A percentile compares a stretch with the other conserved stretches of the same genome.
phyloP scores from a whole-genome alignment of 176 grass and related monocot genomes.

The Sorghum bicolor region Sorghum_bicolor_NCBIv3 NC_012872.2:65502001-65502500 shows the following conservation, averaged over 20 bases:
- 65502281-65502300: background rate
- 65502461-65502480: no score
- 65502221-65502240: background rate
- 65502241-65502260: background rate
- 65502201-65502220: background rate
- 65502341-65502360: background rate
- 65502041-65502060: background rate
- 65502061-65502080: background rate
- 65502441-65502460: no score
- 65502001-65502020: background rate
- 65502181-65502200: background rate
- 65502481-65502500: no score
- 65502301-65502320: background rate
- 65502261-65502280: background rate
- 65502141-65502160: background rate
- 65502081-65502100: background rate
- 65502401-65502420: background rate
- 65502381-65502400: background rate
- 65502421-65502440: no score
- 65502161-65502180: background rate
- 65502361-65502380: background rate
- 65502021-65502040: background rate
- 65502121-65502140: background rate
- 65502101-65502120: background rate
- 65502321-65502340: constrained; percentile 8